phyloP scores from a whole-genome alignment of 257 asterid species.

The Parsonsia alboflavescens region DNA sequence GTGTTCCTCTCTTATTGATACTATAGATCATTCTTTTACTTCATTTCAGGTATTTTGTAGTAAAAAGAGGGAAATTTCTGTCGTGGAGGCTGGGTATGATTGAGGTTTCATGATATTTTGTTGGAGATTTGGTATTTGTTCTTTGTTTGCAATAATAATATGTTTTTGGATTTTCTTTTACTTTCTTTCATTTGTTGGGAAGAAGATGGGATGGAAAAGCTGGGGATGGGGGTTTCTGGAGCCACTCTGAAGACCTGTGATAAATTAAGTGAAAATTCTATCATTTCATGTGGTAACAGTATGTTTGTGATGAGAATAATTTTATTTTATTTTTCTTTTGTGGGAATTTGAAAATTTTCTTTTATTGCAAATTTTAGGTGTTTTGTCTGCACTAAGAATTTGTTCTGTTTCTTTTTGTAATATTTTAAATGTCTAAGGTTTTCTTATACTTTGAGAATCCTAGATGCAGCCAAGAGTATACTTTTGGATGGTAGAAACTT shows the following conservation, averaged over 20 bases:
- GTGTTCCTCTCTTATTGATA: not conserved
- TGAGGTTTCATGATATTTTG: not conserved
- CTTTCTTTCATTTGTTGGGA: not conserved
- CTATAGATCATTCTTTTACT: not conserved
- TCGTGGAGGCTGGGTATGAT: conserved; percentile 35
- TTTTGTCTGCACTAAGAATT: not conserved
- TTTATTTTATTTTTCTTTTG: not conserved
- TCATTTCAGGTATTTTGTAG: conserved; percentile 31
- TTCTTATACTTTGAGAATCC: not conserved
- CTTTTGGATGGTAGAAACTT: not conserved
- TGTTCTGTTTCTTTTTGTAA: not conserved
- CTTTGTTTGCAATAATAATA: not conserved
- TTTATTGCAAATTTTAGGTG: not conserved
- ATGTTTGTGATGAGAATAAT: not conserved
- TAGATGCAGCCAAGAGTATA: not conserved
- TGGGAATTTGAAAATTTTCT: not conserved
- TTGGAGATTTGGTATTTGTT: not conserved
- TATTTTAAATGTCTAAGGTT: not conserved
- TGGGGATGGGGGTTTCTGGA: not conserved
- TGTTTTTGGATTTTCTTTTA: not conserved
- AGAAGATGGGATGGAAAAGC: not conserved
- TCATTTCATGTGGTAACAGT: not conserved
- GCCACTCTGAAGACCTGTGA: not conserved
- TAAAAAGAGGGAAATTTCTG: conserved; percentile 21
- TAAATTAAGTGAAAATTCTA: not conserved